Evolutionary conservation across 495 filamentous ascomycete species (phyloP), one percentile per base, ranked within the genome.

Genomic region (Thermothielavioides terrestris): DNA sequence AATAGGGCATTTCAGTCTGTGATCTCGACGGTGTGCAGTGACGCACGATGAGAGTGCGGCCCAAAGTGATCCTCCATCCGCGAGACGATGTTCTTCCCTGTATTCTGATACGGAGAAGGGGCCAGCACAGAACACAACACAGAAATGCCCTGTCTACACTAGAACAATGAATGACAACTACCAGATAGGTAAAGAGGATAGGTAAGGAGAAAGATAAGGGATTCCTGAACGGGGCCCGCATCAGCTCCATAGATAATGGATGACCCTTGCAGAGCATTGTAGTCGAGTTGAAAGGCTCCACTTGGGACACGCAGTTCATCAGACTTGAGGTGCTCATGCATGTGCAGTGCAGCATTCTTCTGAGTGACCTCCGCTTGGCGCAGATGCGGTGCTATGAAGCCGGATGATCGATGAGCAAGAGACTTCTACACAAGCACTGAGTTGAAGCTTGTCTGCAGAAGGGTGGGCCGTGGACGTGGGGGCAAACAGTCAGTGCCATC

Each of bases 201-300:
- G 27, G 47, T 49, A 49, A 49, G 27, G 26, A 8, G 25, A 32
- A 30, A 49, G 47, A 49, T 49, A 49, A 49, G 47, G n/a, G 47
- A 42, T 32, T 32, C 30, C 20, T 34, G 31, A n/a, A 49, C 42
- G 47, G 47, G 30, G 9, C 47, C 27, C 11, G 9, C 3, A 41
- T 14, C 14, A 32, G 37, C 37, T 34, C 47, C 37, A 17, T n/a
- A 49, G 47, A 49, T 49, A 49, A 38, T 22, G 23, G 23, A 3
- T 2, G 12, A 8, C n/a, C 18, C 7, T 31, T 25, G 26, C 15
- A 21, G 37, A 10, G 27, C 32, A 49, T 17, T 10, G 23, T 6
- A 36, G 40, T 49, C 46, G 15, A 25, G 31, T 40, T 26, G 27
- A 5, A n/a, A n/a, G n/a, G n/a, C n/a, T n/a, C n/a, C n/a, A n/a